Evolutionary conservation across 768 basidiomycete species (phyloP), one percentile per base, ranked within the genome.

Genomic region (Collybiopsis luxurians): DNA sequence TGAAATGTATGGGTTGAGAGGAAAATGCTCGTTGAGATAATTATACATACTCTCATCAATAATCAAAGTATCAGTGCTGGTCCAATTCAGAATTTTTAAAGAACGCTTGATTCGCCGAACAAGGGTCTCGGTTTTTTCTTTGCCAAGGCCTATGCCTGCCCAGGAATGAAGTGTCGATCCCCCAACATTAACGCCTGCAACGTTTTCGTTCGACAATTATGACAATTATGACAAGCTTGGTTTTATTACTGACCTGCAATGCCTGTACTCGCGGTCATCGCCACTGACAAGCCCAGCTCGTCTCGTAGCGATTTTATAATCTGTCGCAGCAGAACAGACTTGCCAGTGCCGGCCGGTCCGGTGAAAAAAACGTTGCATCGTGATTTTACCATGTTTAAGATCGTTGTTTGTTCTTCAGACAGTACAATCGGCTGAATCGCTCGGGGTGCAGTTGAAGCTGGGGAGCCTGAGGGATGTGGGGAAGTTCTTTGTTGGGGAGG

Each of bases 341-440:
- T 90, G 31, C 89, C 88, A 2, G 89, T 90, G 10, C 88, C 86
- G 56, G 89, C 89, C 55, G 85, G 80, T 21, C 89, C 89, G 1
- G 87, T 90, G 67, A 90, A 90, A 71, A 91, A 90, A 27, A 89
- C 76, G 58, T 78, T 88, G 59, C 76, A 68, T 0, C 83, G 82
- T 4, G 74, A 72, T 34, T 81, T 74, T 7, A 88, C 83, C 36
- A 75, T 58, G 10, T 67, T 60, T 12, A 83, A 43, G n/a, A 83
- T 71, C 1, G 54, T 23, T 50, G 60, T 64, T 53, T 83, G 82
- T 53, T 82, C 79, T 1, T 54, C 44, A 0, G 77, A 76, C 5
- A 78, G 61, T 11, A 43, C 11, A 27, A 54, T 36, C 19, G n/a
- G n/a, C n/a, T n/a, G n/a, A n/a, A n/a, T n/a, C n/a, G n/a, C n/a